phyloP scores from a whole-genome alignment of 805 yeast genomes.

The Wickerhamiella vanderwaltii region DNA sequence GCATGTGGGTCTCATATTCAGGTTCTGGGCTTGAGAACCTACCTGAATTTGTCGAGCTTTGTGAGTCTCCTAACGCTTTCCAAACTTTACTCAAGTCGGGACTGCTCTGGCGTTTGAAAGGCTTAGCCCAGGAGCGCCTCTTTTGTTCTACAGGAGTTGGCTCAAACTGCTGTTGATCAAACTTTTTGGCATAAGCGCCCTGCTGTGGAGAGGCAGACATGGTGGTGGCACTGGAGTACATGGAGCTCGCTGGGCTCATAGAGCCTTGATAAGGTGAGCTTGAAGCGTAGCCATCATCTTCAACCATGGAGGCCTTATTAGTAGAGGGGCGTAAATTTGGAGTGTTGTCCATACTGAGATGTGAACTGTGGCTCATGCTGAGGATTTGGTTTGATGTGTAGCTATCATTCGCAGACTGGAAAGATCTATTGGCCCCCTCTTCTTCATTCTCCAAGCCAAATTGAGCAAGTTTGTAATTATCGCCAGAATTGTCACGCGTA shows the following conservation, averaged over 20 bases:
- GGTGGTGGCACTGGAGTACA: conserved; percentile 19
- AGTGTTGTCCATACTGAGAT: conserved; percentile 7
- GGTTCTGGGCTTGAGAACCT: background rate
- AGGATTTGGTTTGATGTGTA: conserved; percentile 1
- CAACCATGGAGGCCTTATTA: background rate
- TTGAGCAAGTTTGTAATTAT: conserved; percentile 27
- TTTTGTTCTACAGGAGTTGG: conserved; percentile 13
- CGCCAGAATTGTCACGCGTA: conserved; percentile 24
- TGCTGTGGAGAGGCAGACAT: conserved; percentile 12
- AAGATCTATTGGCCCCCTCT: background rate
- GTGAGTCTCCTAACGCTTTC: conserved; percentile 13
- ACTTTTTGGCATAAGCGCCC: background rate
- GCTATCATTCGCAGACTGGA: conserved; percentile 1
- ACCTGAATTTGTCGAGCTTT: conserved; percentile 2
- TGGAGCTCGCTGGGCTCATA: conserved; percentile 20
- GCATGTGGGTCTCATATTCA: background rate
- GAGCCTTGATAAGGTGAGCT: conserved; percentile 19
- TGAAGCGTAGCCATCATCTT: conserved; percentile 12
- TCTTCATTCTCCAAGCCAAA: conserved; percentile 18
- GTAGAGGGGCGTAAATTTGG: conserved; percentile 5
- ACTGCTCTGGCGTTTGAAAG: conserved; percentile 31
- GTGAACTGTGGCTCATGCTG: conserved; percentile 7
- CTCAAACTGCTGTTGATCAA: conserved; percentile 4
- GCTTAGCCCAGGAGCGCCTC: conserved; percentile 34
- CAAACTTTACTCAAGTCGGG: conserved; percentile 24